Percentiles rank a stretch among this genome's conserved stretches.
These are phyloP conservation scores for Neurospora cerealis DNA, from an alignment of 495 filamentous ascomycete species.

Conservation along the genomic window DNA sequence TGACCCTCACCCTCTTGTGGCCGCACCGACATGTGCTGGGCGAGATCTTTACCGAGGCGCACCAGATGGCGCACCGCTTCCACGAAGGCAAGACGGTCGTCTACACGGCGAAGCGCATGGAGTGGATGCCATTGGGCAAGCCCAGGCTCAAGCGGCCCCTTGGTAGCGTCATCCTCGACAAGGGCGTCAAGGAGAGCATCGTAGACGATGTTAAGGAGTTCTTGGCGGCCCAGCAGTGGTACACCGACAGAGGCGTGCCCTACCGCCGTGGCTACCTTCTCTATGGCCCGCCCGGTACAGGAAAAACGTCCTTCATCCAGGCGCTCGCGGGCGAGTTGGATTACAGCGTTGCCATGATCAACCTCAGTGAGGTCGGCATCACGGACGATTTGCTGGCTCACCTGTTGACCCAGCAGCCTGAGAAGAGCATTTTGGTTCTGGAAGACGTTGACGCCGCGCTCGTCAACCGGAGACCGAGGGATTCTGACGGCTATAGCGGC, in stretches of 20 bases:
- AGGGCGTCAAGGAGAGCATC: constrained; percentile 79
- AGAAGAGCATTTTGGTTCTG: constrained; percentile 73
- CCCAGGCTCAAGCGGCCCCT: constrained; percentile 80
- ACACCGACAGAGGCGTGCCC: constrained; percentile 87
- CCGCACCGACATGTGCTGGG: constrained; percentile 76
- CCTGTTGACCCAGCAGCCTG: constrained; percentile 78
- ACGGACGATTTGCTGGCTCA: constrained; percentile 88
- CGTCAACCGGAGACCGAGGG: constrained; percentile 63
- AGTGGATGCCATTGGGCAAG: constrained; percentile 78
- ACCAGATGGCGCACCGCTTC: constrained; percentile 59
- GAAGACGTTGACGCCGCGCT: constrained; percentile 97
- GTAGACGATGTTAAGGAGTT: constrained; percentile 81
- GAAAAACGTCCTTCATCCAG: constrained; percentile 95
- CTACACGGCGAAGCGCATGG: constrained; percentile 70
- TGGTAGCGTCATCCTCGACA: constrained; percentile 76
- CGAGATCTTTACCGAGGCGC: constrained; percentile 76
- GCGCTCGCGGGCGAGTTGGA: constrained; percentile 85
- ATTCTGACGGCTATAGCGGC: constrained; percentile 77
- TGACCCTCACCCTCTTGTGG: constrained; percentile 88
- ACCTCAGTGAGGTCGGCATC: constrained; percentile 83
- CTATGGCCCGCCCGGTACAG: constrained; percentile 87
- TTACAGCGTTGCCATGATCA: constrained; percentile 89
- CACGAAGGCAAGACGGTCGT: constrained; percentile 93
- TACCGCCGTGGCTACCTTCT: constrained; percentile 90
- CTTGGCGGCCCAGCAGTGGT: constrained; percentile 70